Base-by-base conservation (phyloP, 306 rosid genomes). In the Luffa aegyptiaca region DNA sequence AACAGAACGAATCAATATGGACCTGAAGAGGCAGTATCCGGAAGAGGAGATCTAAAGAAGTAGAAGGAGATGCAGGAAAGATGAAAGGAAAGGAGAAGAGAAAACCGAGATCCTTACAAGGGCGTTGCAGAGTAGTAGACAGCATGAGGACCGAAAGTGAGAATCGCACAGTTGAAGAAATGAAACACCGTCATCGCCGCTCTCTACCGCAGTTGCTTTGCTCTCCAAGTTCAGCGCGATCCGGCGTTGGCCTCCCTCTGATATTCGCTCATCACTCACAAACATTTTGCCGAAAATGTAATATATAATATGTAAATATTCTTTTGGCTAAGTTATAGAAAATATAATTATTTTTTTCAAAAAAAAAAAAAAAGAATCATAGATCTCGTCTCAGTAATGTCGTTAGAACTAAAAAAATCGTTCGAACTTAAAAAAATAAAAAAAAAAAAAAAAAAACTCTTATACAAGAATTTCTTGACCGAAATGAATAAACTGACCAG, bases 71-170 rank as follows among this genome's bases (percentile, higher is more conserved):
- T 26, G 37, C 33, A 63, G 4, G 16, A 5, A 69, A 48, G 13
- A 21, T 16, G 57, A 42, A 53, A 75, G 3, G 59, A 6, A 3
- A 48, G 56, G 39, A 49, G n/a, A 12, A 16, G 12, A 46, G 61
- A 31, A 26, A 44, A 31, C 0, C 10, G 44, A 57, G 72, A 57
- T 45, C 48, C 82, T 52, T 85, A 96, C 98, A 96, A 82, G 33
- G 99, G 98, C 1, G 99, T 96, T 78, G 98, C 99, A 26, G 99
- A 93, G 81, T 90, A 96, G 92, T 93, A 93, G 71, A 96, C 97
- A 83, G 93, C 99, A 89, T 96, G 99, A 42, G 99, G 99, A 63
- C 98, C 99, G 88, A 96, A 96, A 18, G 99, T 93, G 76, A 96
- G 97, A 83, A 96, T 91, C 17, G 99, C 99, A 6, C 99, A 96